phyloP scores from a whole-genome alignment of 129 eudicot genomes.

The Tagetes patula region DNA sequence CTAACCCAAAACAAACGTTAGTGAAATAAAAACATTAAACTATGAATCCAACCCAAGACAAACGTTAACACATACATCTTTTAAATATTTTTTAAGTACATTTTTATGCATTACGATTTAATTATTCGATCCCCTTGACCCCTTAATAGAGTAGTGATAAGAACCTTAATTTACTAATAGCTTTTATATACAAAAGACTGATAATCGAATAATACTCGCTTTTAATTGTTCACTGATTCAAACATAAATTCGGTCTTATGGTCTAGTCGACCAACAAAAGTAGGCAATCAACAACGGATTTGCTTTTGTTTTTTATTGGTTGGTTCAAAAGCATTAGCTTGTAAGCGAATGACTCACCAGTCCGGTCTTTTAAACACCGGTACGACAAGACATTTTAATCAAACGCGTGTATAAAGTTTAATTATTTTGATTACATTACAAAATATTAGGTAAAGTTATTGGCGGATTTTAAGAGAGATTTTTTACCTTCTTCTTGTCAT shows the following conservation, averaged over 20 bases:
- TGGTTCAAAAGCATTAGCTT: background rate
- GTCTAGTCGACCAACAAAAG: background rate
- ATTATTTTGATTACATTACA: background rate
- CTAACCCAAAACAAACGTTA: conserved; percentile 3
- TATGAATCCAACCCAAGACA: conserved; percentile 5
- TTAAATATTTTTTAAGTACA: no score
- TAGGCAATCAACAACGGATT: background rate
- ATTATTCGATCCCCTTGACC: no score
- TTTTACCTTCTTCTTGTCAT: background rate
- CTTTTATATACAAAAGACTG: no score
- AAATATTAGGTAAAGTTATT: background rate
- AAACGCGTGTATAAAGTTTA: background rate
- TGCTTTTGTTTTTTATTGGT: background rate
- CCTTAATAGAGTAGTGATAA: no score
- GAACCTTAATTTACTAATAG: no score
- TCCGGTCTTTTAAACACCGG: background rate
- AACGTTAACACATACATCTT: background rate
- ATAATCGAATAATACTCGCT: no score
- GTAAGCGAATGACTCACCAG: background rate
- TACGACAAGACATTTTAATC: background rate
- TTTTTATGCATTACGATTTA: no score
- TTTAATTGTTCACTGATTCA: no score
- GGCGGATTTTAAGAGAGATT: conserved; percentile 3
- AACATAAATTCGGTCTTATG: background rate
- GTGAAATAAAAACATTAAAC: background rate